A percentile compares a stretch with the other conserved stretches of the same genome.
These are phyloP conservation scores for Boletus insuetus DNA, from an alignment of 768 basidiomycete species.

Conservation along the genomic window DNA sequence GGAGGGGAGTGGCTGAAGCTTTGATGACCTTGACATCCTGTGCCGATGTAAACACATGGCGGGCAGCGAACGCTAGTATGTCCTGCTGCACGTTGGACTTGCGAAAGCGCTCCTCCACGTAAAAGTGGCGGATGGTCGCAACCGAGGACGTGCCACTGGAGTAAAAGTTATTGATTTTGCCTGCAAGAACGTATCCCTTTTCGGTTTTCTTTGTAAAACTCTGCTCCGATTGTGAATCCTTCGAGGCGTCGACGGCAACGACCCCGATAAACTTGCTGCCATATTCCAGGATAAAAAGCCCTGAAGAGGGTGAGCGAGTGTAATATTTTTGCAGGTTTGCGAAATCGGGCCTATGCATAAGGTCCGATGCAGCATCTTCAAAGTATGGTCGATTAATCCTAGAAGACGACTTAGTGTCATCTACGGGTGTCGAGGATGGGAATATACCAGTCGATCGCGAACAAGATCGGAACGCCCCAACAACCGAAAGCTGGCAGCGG, in stretches of 20 bases:
- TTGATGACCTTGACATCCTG: conserved; percentile 44
- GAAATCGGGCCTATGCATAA: conserved; percentile 58
- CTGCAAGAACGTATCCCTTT: conserved; percentile 8
- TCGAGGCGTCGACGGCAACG: conserved; percentile 65
- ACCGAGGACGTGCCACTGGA: conserved; percentile 40
- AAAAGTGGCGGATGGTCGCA: conserved; percentile 75
- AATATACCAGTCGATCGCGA: conserved; percentile 63
- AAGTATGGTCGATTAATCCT: conserved; percentile 74
- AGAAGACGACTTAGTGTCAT: background rate
- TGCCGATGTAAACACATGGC: conserved; percentile 52
- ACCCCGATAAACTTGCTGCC: conserved; percentile 59
- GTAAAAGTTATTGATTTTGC: conserved; percentile 16
- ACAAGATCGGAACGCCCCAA: conserved; percentile 61
- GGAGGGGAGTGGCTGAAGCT: conserved; percentile 47
- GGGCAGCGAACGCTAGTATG: conserved; percentile 56
- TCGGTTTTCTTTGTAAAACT: conserved; percentile 22
- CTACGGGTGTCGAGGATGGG: background rate
- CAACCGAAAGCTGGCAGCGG: conserved; percentile 68
- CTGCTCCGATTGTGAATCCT: conserved; percentile 35
- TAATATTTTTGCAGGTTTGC: conserved; percentile 54
- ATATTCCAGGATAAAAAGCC: conserved; percentile 68
- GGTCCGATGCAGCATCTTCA: conserved; percentile 50
- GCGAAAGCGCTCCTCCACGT: conserved; percentile 65
- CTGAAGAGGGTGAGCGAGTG: conserved; percentile 56
- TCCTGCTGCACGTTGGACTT: conserved; percentile 58